Evolutionary conservation across 2,329 filamentous ascomycete species (phyloP), one percentile per base, ranked within the genome.

Genomic region (Arthrinium puccinioides): DNA sequence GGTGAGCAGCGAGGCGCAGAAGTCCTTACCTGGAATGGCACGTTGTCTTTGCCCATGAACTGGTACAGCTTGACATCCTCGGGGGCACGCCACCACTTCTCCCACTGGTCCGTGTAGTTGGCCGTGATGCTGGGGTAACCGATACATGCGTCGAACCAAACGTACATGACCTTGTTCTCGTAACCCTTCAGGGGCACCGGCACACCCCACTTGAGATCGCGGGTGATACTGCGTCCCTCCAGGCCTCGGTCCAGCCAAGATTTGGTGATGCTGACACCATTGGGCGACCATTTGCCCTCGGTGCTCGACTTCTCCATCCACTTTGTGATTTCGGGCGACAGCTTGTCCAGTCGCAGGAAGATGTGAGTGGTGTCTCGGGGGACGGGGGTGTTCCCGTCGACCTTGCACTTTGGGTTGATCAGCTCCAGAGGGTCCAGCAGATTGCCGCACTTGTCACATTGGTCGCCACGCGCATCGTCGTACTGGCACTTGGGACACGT

Each of bases 201-300:
- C 13, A 76, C 72, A 54, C 90, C 90, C 90, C 90, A 96, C 59
- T 85, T 89, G 42, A 96, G 69, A 67, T 97, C 90, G 59, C 90
- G 72, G 10, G 90, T 95, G 57, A 97, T 97, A 46, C 86, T 87
- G 50, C 90, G 81, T 33, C 83, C 81, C 59, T 90, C 82, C 40
- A 97, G 67, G 6, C 90, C 90, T 67, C 90, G 82, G 41, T 82
- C 79, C 44, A 94, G 66, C 87, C 87, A 92, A 5, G 80, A 79
- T 53, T 85, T 76, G 13, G 86, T 89, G 50, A 92, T 92, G 45
- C 76, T 72, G 41, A 80, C 67, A 37, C 82, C 82, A 55, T 90
- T 92, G 36, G 74, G 67, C 40, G 79, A 82, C 87, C 87, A 92
- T 27, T 68, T 72, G 42, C 87, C 86, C 55, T 87, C 79, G 45